Evolutionary conservation across 2,329 filamentous ascomycete species (phyloP).

Genomic region (Dothiorella sarmentorum): DNA sequence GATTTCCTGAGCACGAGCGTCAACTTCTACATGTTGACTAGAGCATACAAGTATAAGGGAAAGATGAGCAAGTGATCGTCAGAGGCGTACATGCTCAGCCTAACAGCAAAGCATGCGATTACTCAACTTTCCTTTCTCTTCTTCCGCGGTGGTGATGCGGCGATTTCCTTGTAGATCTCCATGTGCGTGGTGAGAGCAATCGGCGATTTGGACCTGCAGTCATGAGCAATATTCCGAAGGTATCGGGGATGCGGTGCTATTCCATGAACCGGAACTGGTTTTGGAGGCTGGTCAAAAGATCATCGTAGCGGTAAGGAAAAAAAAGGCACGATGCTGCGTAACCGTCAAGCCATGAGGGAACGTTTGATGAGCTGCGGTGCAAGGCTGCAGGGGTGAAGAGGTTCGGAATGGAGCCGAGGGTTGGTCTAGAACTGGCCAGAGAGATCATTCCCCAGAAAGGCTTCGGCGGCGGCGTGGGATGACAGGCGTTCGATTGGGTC

Average conservation of each 20-base stretch:
- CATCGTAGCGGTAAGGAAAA: background rate
- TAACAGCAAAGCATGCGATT: too few relatives aligned
- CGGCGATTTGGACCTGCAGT: background rate
- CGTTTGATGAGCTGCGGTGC: background rate
- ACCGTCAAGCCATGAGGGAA: background rate
- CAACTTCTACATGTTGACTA: background rate
- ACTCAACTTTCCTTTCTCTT: background rate
- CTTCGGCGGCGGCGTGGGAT: background rate
- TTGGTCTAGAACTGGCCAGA: background rate
- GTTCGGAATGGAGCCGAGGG: constrained; percentile 3
- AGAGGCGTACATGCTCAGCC: background rate
- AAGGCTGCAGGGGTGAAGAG: constrained; percentile 4
- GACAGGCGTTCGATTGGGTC: background rate
- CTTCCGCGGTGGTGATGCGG: too few relatives aligned
- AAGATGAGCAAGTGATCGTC: background rate
- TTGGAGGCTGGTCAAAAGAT: background rate
- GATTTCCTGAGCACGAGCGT: background rate
- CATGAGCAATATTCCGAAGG: background rate
- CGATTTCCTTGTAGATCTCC: too few relatives aligned
- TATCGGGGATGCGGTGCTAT: background rate
- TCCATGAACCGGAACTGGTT: background rate
- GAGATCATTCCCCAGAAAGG: background rate
- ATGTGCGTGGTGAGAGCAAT: background rate
- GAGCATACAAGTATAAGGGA: background rate
- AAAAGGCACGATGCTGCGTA: background rate